Evolutionary conservation across 148 eudicot genomes (phyloP).

Genomic region (Silene conica): DNA sequence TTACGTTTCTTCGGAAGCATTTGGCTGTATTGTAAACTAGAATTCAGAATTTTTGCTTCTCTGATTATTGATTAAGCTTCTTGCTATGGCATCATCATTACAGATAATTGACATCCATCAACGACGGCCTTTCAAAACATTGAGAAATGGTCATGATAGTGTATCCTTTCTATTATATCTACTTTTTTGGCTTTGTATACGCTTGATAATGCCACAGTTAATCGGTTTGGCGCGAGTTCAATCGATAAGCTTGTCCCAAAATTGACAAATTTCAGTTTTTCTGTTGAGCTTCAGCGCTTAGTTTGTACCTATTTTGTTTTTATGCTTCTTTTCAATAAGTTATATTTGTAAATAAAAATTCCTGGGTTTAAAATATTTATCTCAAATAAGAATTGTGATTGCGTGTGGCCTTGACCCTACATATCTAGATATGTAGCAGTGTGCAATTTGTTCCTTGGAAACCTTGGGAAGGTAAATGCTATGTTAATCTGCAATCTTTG

Average conservation of each 20-base stretch:
- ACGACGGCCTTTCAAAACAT: conserved; percentile 74
- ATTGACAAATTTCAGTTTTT: conserved; percentile 7
- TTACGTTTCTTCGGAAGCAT: not conserved
- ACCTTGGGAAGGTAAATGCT: conserved; percentile 83
- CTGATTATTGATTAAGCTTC: conserved; percentile 11
- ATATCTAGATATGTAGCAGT: conserved; percentile 79
- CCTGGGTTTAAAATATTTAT: not conserved
- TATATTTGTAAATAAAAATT: not conserved
- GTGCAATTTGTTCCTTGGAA: conserved; percentile 95
- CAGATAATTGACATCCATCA: conserved; percentile 86
- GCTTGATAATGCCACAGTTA: not conserved
- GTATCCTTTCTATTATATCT: conserved; percentile 57
- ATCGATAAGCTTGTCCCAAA: not conserved
- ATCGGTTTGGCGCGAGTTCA: not conserved
- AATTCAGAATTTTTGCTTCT: not conserved
- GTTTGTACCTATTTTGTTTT: not conserved
- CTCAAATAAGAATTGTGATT: not conserved
- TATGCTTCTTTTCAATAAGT: not conserved
- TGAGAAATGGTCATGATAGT: conserved; percentile 82
- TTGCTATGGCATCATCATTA: conserved; percentile 26
- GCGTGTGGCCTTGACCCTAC: conserved; percentile 31
- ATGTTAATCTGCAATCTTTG: not conserved
- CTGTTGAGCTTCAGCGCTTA: not conserved
- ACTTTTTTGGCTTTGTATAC: not conserved
- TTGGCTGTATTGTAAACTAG: not conserved